A percentile compares a stretch with the other conserved stretches of the same genome.
Evolutionary conservation across 108 stramenopile species (phyloP).

Genomic region (Heterococcus sp.): DNA sequence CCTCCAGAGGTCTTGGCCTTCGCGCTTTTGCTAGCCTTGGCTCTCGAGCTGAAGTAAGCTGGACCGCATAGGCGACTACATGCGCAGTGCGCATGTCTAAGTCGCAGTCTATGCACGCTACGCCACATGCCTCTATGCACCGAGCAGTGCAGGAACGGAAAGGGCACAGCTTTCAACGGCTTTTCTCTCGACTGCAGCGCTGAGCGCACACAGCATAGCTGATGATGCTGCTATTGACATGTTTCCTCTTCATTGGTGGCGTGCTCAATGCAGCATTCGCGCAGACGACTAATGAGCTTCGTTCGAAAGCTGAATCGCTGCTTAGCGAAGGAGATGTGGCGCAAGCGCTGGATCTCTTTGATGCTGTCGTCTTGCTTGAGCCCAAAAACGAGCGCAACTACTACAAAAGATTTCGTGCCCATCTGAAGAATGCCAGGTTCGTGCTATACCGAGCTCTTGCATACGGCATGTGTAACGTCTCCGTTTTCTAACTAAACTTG

Average conservation of each 20-base stretch:
- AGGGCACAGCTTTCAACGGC: no score
- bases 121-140: no score
- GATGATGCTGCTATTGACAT: neutral
- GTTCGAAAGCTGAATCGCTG: neutral
- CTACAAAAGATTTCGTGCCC: conserved; percentile 81
- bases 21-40: no score
- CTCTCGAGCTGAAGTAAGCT: no score
- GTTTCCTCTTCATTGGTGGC: neutral
- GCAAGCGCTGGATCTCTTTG: neutral
- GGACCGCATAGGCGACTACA: no score
- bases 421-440: conserved; percentile 65
- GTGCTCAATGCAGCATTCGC: neutral
- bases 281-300: neutral
- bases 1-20: no score
- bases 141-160: no score
- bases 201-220: neutral
- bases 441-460: neutral
- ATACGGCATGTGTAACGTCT: neutral
- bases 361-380: conserved; percentile 72
- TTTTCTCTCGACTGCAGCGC: neutral
- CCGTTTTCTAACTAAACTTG: neutral
- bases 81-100: no score
- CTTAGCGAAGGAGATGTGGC: neutral
- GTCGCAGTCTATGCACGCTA: no score
- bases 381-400: conserved; percentile 80